Evolutionary conservation across 2,329 filamentous ascomycete genomes (phyloP).

Genomic region (Ophiocordyceps sinensis): DNA sequence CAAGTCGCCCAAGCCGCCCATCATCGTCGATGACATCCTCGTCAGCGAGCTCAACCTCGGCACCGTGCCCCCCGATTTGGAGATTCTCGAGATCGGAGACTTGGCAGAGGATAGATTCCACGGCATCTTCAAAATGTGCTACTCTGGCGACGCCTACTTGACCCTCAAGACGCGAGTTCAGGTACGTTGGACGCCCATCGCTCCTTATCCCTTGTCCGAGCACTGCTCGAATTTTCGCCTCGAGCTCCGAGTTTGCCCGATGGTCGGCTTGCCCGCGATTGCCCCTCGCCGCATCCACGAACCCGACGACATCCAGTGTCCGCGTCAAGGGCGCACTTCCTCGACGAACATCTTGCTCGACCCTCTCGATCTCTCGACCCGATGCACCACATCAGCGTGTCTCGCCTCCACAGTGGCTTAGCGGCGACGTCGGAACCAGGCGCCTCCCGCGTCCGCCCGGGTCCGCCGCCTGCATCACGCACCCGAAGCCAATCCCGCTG

Average conservation of each 20-base stretch:
- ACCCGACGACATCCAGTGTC: not conserved
- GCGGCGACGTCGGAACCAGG: not conserved
- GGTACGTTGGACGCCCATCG: constrained; percentile 31
- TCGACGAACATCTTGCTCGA: not conserved
- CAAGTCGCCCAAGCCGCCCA: constrained; percentile 94
- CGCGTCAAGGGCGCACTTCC: not conserved
- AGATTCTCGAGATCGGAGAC: constrained; percentile 96
- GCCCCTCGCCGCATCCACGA: constrained; percentile 1
- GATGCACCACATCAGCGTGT: not conserved
- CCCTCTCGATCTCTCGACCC: not conserved
- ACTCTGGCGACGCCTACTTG: constrained; percentile 86
- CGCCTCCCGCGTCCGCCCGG: not conserved
- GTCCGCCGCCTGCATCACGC: not conserved
- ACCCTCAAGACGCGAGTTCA: constrained; percentile 93
- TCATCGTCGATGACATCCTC: constrained; percentile 98
- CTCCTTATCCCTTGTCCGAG: not conserved
- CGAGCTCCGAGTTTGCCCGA: constrained; percentile 8
- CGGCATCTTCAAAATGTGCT: constrained; percentile 99
- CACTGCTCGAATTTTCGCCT: constrained; percentile 3
- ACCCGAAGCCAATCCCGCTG: too few species aligned
- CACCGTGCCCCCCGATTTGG: constrained; percentile 82
- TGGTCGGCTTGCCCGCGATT: not conserved
- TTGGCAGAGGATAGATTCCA: constrained; percentile 92
- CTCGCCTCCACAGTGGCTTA: not conserved
- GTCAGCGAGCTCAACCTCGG: constrained; percentile 96